Evolutionary conservation across 1,284 basidiomycete species (phyloP), one percentile per base, ranked within the genome.

Genomic region (Cystobasidiaceae sp.): DNA sequence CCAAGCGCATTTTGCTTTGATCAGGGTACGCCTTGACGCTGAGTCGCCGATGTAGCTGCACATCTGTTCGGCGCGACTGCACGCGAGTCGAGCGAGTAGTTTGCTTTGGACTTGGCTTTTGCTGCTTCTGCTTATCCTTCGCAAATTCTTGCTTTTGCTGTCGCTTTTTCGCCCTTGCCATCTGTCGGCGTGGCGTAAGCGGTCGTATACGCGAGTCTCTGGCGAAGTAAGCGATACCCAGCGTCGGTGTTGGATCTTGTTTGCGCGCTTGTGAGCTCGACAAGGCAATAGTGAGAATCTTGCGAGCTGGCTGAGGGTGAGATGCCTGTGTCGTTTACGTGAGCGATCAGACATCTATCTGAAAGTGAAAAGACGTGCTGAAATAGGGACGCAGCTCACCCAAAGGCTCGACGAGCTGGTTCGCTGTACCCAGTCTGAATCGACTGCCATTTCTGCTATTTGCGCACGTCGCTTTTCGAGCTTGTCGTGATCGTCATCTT

Each of bases 241-340:
- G 30, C n/a, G 19, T 9, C 15, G 54, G 25, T 28, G 37, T 13
- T 13, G 41, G 54, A 7, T n/a, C n/a, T n/a, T n/a, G 19, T 25
- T 13, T 23, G 54, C 3, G 8, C 17, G 15, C 45, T 27, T 13
- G 23, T 19, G 23, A 28, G 37, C 5, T 34, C 21, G 15, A 41
- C 39, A 15, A 56, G 54, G 41, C 4, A 19, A 11, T 56, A 3
- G 32, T 30, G 39, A 44, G 2, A 9, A 56, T 25, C 54, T 56
- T 56, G 21, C 54, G 54, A 17, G 39, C 4, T 44, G 54, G 39
- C 34, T 56, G 54, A 27, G 54, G 37, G n/a, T 17, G 15, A n/a
- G 27, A 37, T 11, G 4, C 37, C 54, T 43, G 4, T 27, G 19
- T n/a, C n/a, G n/a, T 13, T 46, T 25, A 7, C 21, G 13, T 11